Base-by-base conservation (phyloP, 257 asterid species). In the Solanum bukasovii region DNA sequence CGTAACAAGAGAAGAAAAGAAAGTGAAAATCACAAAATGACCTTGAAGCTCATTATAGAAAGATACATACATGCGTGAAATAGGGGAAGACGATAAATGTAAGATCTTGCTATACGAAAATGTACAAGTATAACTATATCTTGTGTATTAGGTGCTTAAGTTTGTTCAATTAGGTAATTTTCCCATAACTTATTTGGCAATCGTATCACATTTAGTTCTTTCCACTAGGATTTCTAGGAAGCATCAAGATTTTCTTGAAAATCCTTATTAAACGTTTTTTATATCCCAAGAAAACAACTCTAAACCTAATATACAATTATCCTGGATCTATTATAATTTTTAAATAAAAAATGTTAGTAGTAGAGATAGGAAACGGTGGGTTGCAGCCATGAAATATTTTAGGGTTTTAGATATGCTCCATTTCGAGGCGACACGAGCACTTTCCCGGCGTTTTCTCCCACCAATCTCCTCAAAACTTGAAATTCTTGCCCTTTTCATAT, bases 341-440 rank as follows among this genome's bases (percentile, higher is more conserved):
- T 18, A 7, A 56, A 56, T 18, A 56, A 56, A 20, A 56, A 56
- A 56, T 56, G n/a, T 52, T 56, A 49, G 59, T 4, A 49, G 20
- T 13, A 49, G 21, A 49, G 31, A 20, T 20, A 9, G 70, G 85
- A 49, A 82, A 81, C 11, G 29, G 85, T 27, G 85, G 42, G 42
- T 81, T 81, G 68, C 65, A 78, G 65, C 40, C 10, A 29, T 82
- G 70, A 49, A 29, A 46, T 77, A n/a, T 77, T 77, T 77, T 37
- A 40, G 35, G 12, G 23, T 38, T 77, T 77, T 11, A 9, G 14
- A 9, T 49, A 49, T 90, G 93, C 89, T 86, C 89, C 89, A 87
- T 90, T 90, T 93, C 95, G 96, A 94, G 96, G 98, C 92, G 95
- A 93, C 96, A 94, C 93, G 94, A 91, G 93, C 98, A 94, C 94